A percentile compares a stretch with the other conserved stretches of the same genome.
phyloP scores from a whole-genome alignment of 805 yeast genomes.

The Priceomyces carsonii region DNA sequence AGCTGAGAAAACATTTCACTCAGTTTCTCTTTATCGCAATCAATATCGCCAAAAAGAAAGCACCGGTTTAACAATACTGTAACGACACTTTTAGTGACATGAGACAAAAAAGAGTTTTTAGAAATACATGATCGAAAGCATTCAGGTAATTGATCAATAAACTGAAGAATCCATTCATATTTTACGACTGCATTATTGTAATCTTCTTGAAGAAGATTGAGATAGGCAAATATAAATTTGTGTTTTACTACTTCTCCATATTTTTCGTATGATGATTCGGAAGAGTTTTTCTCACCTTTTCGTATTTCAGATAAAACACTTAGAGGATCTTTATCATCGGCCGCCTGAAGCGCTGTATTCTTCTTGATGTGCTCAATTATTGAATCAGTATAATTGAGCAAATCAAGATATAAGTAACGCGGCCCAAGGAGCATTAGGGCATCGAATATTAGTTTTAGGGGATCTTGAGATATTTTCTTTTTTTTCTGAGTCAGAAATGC shows the following conservation, averaged over 20 bases:
- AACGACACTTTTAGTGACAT: constrained; percentile 10
- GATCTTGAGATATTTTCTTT: constrained; percentile 3
- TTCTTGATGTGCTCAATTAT: neutral
- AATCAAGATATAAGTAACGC: constrained; percentile 11
- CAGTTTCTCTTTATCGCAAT: constrained; percentile 7
- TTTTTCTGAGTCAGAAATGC: constrained; percentile 1
- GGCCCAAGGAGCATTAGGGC: constrained; percentile 16
- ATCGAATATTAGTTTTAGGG: constrained; percentile 10
- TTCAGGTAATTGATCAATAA: constrained; percentile 1
- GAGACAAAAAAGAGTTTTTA: constrained; percentile 14
- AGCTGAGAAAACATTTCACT: constrained; percentile 9
- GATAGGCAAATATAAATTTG: constrained; percentile 18
- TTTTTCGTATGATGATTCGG: constrained; percentile 1
- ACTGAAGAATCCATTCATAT: constrained; percentile 18
- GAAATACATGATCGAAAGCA: constrained; percentile 7
- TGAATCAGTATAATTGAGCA: constrained; percentile 2
- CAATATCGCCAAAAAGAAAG: constrained; percentile 15
- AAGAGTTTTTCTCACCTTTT: neutral
- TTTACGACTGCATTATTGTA: constrained; percentile 15
- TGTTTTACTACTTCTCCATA: constrained; percentile 14
- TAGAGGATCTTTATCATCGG: constrained; percentile 1
- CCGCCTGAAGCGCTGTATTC: too few relatives aligned
- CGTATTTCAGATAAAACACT: neutral
- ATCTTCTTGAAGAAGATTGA: constrained; percentile 14
- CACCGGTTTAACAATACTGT: constrained; percentile 12